phyloP scores from a whole-genome alignment of 352 stramenopile genomes.

The Pythium oligandrum region DNA sequence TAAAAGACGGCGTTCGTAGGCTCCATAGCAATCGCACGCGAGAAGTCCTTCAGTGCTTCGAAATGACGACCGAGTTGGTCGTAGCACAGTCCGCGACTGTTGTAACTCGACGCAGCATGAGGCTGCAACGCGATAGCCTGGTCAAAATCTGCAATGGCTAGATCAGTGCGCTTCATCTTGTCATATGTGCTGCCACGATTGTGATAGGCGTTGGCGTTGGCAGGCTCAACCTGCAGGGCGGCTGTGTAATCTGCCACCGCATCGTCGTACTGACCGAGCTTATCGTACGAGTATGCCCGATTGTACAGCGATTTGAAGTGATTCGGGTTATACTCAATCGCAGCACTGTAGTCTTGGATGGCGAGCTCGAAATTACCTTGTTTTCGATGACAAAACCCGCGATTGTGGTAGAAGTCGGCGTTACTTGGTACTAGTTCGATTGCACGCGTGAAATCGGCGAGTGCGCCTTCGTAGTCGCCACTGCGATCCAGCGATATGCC shows the following conservation, averaged over 20 bases:
- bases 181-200: slow-evolving; percentile 81
- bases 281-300: slow-evolving; percentile 83
- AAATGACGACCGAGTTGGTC: slow-evolving; percentile 58
- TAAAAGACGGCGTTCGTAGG: slow-evolving; percentile 72
- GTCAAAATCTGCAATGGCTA: slow-evolving; percentile 70
- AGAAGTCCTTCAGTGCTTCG: slow-evolving; percentile 76
- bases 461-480: slow-evolving; percentile 77
- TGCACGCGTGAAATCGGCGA: slow-evolving; percentile 75
- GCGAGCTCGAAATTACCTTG: slow-evolving; percentile 73
- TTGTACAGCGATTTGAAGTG: slow-evolving; percentile 91
- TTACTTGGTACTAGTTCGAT: slow-evolving; percentile 73
- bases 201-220: slow-evolving; percentile 79
- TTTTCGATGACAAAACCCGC: slow-evolving; percentile 80
- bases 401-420: slow-evolving; percentile 83
- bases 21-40: slow-evolving; percentile 54
- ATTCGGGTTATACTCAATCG: slow-evolving; percentile 55
- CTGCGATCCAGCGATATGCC: slow-evolving; percentile 82
- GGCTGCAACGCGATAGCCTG: slow-evolving; percentile 55
- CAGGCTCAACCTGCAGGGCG: slow-evolving; percentile 56
- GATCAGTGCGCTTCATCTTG: slow-evolving; percentile 56
- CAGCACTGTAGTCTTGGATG: slow-evolving; percentile 73
- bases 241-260: slow-evolving; percentile 76
- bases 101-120: slow-evolving; percentile 65
- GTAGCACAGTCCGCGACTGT: slow-evolving; percentile 73
- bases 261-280: slow-evolving; percentile 57